Evolutionary conservation across 441 rosid genomes (phyloP).

Genomic region (Populus hybrid): DNA sequence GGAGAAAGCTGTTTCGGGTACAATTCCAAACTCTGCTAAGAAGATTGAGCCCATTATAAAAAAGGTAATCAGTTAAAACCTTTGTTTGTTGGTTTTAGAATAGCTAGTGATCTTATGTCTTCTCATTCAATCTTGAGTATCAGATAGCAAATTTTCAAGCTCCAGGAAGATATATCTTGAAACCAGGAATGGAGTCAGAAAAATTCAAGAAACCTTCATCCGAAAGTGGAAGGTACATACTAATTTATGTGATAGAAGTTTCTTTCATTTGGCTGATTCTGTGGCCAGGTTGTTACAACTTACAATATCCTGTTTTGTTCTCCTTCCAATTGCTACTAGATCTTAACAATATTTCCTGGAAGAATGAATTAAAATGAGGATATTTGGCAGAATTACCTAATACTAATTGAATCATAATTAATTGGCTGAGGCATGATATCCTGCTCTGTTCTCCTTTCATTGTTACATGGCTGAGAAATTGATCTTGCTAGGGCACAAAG

Average conservation of each 20-base stretch:
- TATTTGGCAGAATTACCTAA: background rate
- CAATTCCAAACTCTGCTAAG: conserved; percentile 55
- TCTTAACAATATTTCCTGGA: background rate
- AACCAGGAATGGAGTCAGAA: conserved; percentile 63
- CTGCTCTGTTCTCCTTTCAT: background rate
- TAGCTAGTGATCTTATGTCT: conserved; percentile 26
- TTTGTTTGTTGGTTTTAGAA: conserved; percentile 23
- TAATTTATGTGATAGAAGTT: conserved; percentile 12
- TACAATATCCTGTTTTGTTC: conserved; percentile 2
- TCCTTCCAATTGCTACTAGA: conserved; percentile 10
- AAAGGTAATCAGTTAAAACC: conserved; percentile 51
- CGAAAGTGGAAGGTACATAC: conserved; percentile 74
- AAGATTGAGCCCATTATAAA: conserved; percentile 71
- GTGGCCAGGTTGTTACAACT: background rate
- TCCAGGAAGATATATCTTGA: conserved; percentile 76
- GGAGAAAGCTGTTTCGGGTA: conserved; percentile 78
- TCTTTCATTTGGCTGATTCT: conserved; percentile 12
- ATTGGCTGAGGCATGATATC: background rate
- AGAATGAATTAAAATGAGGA: conserved; percentile 1
- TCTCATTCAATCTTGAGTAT: conserved; percentile 37
- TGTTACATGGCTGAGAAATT: background rate
- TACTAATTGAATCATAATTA: background rate
- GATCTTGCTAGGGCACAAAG: background rate
- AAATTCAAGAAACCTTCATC: conserved; percentile 60
- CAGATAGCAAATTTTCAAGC: conserved; percentile 87